A percentile compares a stretch with the other conserved stretches of the same genome.
Evolutionary conservation across 805 yeast genomes (phyloP).

Genomic region (Candida chauliodis): DNA sequence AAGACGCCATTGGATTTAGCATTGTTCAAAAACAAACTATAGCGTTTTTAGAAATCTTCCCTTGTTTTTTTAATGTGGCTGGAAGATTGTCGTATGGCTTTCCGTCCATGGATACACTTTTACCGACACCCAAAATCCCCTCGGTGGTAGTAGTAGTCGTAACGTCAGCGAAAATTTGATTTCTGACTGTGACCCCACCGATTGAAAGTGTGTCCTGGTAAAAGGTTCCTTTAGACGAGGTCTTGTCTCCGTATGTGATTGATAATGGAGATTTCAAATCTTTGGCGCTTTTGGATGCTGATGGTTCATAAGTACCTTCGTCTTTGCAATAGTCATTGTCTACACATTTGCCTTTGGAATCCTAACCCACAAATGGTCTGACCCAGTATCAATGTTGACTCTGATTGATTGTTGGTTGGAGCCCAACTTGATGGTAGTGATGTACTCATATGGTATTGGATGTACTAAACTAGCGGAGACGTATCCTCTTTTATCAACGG

Average conservation of each 20-base stretch:
- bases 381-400: slow-evolving; percentile 34
- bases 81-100: slow-evolving; percentile 31
- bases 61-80: slow-evolving; percentile 25
- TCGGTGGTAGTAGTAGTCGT: slow-evolving; percentile 7
- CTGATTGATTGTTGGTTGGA: neutral
- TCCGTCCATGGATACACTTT: slow-evolving; percentile 10
- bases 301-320: slow-evolving; percentile 4
- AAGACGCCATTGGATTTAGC: slow-evolving; percentile 21
- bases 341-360: slow-evolving; percentile 7
- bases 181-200: slow-evolving; percentile 10
- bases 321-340: neutral
- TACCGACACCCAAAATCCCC: slow-evolving; percentile 20
- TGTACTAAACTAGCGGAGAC: neutral
- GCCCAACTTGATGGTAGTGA: neutral
- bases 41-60: slow-evolving; percentile 30
- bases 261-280: slow-evolving; percentile 8
- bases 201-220: slow-evolving; percentile 14
- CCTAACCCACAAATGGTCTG: slow-evolving; percentile 40
- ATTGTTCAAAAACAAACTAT: slow-evolving; percentile 33
- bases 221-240: slow-evolving; percentile 14
- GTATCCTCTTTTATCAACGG: slow-evolving; percentile 5
- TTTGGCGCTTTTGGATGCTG: slow-evolving; percentile 3
- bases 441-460: neutral
- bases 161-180: slow-evolving; percentile 19
- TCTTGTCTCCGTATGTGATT: slow-evolving; percentile 12